Conservation (phyloP, 1,139 yeast genomes). For the Wickerhamiella pararugosa region DNA sequence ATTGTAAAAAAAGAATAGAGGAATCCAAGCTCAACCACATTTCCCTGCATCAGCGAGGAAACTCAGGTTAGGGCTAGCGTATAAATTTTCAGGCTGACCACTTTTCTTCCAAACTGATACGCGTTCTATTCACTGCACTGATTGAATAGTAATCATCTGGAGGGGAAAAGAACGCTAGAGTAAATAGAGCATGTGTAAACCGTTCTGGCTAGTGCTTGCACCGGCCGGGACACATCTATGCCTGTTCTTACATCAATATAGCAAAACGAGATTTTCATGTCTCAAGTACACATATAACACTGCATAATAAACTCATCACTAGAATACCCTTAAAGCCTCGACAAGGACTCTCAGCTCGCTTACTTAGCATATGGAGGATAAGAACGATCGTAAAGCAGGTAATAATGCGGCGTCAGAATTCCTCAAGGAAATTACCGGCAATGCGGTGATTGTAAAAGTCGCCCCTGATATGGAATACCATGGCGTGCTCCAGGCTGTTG, state of each 20-base stretch:
- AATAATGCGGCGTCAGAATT: slow-evolving; percentile 49
- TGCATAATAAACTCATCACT: no score
- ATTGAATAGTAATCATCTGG: slow-evolving; percentile 3
- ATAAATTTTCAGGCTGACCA: neutral
- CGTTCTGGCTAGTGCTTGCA: no score
- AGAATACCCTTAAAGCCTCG: no score
- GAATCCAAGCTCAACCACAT: no score
- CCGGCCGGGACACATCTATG: no score
- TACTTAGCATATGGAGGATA: no score
- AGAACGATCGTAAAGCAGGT: slow-evolving; percentile 2
- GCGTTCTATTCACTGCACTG: slow-evolving; percentile 7
- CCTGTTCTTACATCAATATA: no score
- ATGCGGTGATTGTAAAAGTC: slow-evolving; percentile 66
- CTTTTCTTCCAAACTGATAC: neutral
- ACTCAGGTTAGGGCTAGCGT: slow-evolving; percentile 5
- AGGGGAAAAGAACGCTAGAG: slow-evolving; percentile 7
- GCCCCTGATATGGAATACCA: slow-evolving; percentile 76
- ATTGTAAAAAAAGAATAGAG: no score
- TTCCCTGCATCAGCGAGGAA: neutral
- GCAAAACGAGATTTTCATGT: no score
- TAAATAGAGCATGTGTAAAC: neutral
- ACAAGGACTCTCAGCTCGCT: no score
- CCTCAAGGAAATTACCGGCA: slow-evolving; percentile 63
- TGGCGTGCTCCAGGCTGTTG: slow-evolving; percentile 60
- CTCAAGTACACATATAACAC: no score